Base-by-base conservation (phyloP, 306 rosid species). In the Benincasa hispida region DNA sequence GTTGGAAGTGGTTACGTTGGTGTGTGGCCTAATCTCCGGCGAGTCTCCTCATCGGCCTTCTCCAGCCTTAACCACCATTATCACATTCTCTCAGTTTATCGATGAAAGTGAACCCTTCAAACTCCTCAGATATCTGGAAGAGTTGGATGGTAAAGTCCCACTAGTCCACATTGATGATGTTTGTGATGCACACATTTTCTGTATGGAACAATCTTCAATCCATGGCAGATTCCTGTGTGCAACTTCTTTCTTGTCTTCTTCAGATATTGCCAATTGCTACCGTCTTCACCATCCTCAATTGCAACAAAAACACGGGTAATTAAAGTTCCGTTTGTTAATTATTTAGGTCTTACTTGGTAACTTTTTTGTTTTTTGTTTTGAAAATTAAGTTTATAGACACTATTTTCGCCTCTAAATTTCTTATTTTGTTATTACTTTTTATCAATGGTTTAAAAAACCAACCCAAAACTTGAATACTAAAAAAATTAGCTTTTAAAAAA, bases 261-360 rank as follows among this genome's bases (percentile, higher is more conserved):
- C 73, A 14, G 88, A 91, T 15, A 88, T 91, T n/a, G 83, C 83
- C 24, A 58, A 61, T n/a, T 77, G 81, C 76, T 87, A 76, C 74
- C 65, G 19, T 15, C 79, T 75, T 53, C 51, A 78, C 34, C 76
- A 81, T 54, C 88, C 87, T 6, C 59, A 83, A 39, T 72, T 87
- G 80, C 68, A 85, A 10, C 37, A 84, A 75, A 81, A 81, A 45
- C 77, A 80, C 15, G 80, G 86, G 96, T 45, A 45, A 45, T 45
- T 42, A 42, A 10, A n/a, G n/a, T n/a, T n/a, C n/a, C n/a, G n/a
- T n/a, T n/a, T n/a, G n/a, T n/a, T n/a, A n/a, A n/a, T n/a, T n/a
- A n/a, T n/a, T n/a, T n/a, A n/a, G n/a, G n/a, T n/a, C n/a, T n/a
- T n/a, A n/a, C n/a, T n/a, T n/a, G n/a, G n/a, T n/a, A n/a, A n/a